A percentile compares a stretch with the other conserved stretches of the same genome.
These are phyloP conservation scores for Steccherinum ochraceum DNA, from an alignment of 768 basidiomycete genomes.

Conservation along the genomic window DNA sequence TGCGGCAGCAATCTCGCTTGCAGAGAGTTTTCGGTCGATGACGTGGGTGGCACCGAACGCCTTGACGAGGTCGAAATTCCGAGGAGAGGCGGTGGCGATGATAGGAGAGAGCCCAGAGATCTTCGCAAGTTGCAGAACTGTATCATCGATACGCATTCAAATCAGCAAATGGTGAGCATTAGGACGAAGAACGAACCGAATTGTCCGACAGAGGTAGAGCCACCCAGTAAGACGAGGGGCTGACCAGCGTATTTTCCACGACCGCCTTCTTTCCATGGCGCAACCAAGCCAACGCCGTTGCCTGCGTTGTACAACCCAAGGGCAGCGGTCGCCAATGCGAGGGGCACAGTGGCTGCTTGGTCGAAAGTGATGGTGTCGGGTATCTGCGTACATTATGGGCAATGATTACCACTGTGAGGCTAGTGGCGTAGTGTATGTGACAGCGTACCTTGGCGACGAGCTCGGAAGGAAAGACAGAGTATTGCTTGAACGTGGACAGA, in stretches of 20 bases:
- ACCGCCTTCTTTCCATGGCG: conserved; percentile 27
- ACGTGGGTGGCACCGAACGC: conserved; percentile 25
- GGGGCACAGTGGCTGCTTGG: conserved; percentile 22
- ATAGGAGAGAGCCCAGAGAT: conserved; percentile 25
- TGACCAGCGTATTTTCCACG: conserved; percentile 26
- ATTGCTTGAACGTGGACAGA: conserved; percentile 19
- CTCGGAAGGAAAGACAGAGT: conserved; percentile 16
- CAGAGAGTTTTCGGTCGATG: conserved; percentile 16
- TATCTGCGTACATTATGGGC: conserved; percentile 5
- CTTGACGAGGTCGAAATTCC: conserved; percentile 16
- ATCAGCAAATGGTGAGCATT: not conserved
- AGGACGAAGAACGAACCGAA: conserved; percentile 20
- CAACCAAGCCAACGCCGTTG: conserved; percentile 21
- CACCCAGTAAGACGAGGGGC: conserved; percentile 30
- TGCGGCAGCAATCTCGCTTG: conserved; percentile 3
- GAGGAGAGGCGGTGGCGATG: conserved; percentile 22
- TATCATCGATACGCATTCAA: not conserved
- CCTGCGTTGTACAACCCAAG: conserved; percentile 17
- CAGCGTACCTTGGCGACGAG: conserved; percentile 15
- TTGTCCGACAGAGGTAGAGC: conserved; percentile 32
- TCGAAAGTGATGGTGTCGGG: conserved; percentile 23
- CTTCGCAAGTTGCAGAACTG: conserved; percentile 23
- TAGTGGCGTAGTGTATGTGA: no score
- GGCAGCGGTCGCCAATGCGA: conserved; percentile 22
- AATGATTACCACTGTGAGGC: no score